Evolutionary conservation across 2,329 filamentous ascomycete genomes (phyloP), one percentile per base, ranked within the genome.

Genomic region (Talaromyces sp.): DNA sequence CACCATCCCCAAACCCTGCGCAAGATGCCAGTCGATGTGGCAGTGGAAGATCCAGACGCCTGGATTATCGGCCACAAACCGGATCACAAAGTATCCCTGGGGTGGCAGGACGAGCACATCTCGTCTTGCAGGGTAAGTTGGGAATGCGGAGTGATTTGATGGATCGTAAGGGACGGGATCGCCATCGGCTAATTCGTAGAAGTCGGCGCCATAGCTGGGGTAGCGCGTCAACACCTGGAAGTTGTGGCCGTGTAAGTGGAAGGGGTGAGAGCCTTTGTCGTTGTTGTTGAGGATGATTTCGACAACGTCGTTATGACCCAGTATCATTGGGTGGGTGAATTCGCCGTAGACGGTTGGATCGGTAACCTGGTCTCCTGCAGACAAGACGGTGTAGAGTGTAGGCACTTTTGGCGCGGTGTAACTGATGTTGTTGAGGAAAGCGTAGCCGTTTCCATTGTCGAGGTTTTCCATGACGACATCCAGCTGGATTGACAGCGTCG

Each of bases 21-120:
- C 79, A 65, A 91, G 81, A 73, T 92, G 90, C 89, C 89, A 94
- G 73, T 91, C 89, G 62, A 93, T 89, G 74, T 94, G 91, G 76
- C 90, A 93, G 77, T 93, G 90, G 79, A 93, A 90, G 3, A 90
- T 75, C 88, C 88, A 90, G 24, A 90, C 80, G 43, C 86, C 79
- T 1, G 79, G 79, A 65, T 80, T 81, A 63, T 81, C 75, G 16
- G 77, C 76, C 24, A 76, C 69, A 67, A 83, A 83, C 0, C 81
- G 72, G 11, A 94, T 72, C 11, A 92, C 86, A 27, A 90, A 84
- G 74, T 90, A 87, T 0, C 90, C 89, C 37, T 86, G 82, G 0
- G 89, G 88, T 22, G 83, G 84, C 0, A 92, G 76, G 1, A 89
- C 84, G 0, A 90, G 76, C 0, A 89, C 91, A 67, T 94, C 91